Evolutionary conservation across 345 rosid species (phyloP), one percentile per base, ranked within the genome.

Genomic region (Eucalyptus melliodora): DNA sequence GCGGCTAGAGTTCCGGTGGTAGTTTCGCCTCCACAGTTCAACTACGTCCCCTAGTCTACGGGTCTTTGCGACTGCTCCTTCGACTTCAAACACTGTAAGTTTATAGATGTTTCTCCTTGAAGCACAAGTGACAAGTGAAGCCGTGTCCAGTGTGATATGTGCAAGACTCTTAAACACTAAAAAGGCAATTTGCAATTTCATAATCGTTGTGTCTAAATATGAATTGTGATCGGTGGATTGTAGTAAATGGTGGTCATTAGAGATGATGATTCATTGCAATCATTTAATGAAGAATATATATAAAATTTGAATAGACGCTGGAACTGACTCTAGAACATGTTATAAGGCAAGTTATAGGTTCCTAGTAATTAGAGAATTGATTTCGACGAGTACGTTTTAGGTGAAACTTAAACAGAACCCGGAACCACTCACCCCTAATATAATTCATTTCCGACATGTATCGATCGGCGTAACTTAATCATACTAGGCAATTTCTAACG

Each of bases 1-100:
- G 9, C 4, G 4, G 26, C 34, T 26, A 51, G 81, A 50, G 16
- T 40, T 23, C 72, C 88, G 34, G 62, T 16, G 37, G 50, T 8
- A 14, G 12, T 51, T n/a, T 56, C 26, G 44, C 90, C 82, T 62
- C 80, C 89, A 10, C 69, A 16, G 4, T 40, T 49, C 16, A 51
- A 81, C 42, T 7, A 53, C 37, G 89, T 53, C 30, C 86, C 86
- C 59, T 95, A 94, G 97, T 93, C 96, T 11, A 89, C 91, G 27
- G 97, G 94, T 49, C 90, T 94, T 3, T 92, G 91, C 21, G 93
- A 93, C 88, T 96, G 95, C 92, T 93, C 88, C 86, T 89, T 89
- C 3, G 93, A 93, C 89, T 44, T 86, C 50, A 59, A 87, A 51
- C 87, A 86, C 45, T 93, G 96, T 94, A 90, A 90, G 88, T 53